phyloP scores from a whole-genome alignment of 768 basidiomycete genomes.

The Crassisporium funariophilum region DNA sequence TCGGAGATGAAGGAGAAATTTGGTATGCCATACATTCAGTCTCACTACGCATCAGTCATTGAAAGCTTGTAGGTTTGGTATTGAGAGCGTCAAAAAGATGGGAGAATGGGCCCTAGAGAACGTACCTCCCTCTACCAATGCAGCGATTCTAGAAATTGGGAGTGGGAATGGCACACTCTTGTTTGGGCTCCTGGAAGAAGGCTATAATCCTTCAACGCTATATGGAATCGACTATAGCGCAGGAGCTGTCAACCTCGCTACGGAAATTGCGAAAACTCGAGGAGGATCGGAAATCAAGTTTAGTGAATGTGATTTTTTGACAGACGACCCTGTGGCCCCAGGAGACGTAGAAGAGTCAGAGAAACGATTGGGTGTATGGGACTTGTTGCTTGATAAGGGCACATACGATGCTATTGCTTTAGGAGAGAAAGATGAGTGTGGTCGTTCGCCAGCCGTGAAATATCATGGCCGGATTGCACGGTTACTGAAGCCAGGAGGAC shows the following conservation, averaged over 20 bases:
- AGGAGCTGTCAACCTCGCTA: constrained; percentile 67
- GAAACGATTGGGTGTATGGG: constrained; percentile 50
- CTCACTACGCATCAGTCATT: constrained; percentile 1
- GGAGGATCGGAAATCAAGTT: constrained; percentile 52
- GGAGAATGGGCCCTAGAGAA: constrained; percentile 67
- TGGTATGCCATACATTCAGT: constrained; percentile 51
- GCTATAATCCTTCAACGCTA: constrained; percentile 55
- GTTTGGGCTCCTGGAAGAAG: constrained; percentile 68
- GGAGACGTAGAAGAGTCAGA: constrained; percentile 19
- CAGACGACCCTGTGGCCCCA: constrained; percentile 46
- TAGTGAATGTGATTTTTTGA: constrained; percentile 64
- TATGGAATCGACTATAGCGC: constrained; percentile 78
- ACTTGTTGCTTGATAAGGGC: constrained; percentile 83
- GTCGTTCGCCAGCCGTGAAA: constrained; percentile 50
- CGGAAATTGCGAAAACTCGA: constrained; percentile 51
- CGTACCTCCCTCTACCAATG: constrained; percentile 46
- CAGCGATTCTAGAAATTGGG: constrained; percentile 75
- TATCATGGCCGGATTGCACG: constrained; percentile 62
- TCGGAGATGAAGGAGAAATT: constrained; percentile 83
- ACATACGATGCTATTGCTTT: constrained; percentile 86
- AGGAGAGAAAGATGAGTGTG: constrained; percentile 56
- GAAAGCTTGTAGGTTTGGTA: constrained; percentile 67
- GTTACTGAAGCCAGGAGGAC: constrained; percentile 65
- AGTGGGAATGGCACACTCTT: constrained; percentile 80
- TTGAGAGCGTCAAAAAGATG: constrained; percentile 77